Evolutionary conservation across 306 rosid genomes (phyloP), one percentile per base, ranked within the genome.

Genomic region (Sicyos baderoa): DNA sequence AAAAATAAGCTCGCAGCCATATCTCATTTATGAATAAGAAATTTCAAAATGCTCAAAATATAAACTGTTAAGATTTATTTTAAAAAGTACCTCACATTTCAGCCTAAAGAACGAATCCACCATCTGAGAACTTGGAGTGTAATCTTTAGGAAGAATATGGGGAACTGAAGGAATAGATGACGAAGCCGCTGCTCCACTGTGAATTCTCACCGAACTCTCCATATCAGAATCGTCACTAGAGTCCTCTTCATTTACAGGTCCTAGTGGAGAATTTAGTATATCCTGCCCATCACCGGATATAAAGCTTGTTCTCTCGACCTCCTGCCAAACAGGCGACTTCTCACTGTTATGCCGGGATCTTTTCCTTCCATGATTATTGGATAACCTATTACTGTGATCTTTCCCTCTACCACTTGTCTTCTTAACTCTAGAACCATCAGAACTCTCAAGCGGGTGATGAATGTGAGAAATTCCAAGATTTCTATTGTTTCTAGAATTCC

Each of bases 201-300:
- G 82, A 75, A 82, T 74, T 87, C 99, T 90, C 74, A 87, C 84
- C 62, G 84, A 81, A 76, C 80, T 75, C 79, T 82, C 96, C 55
- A 48, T 54, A 40, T 86, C 90, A 75, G 82, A 88, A 77, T 90
- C 98, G 80, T 87, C 95, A 49, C 89, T 84, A 32, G 87, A 88
- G 75, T 77, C 89, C 47, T 84, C 94, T 62, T 78, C 80, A 78
- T 77, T 78, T 53, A 27, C 78, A 44, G 48, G 82, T 17, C 67
- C 79, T 79, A 82, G 87, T 62, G 81, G 50, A 54, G 95, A 77
- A 60, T 72, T 55, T 16, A 94, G 97, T 84, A 94, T 86, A 76
- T 94, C 99, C 75, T 84, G 91, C 69, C 99, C 99, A 78, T 90
- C 99, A 23, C 99, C 97, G 73, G 96, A 94, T 77, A 90, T 75